A percentile compares a stretch with the other conserved stretches of the same genome.
These are phyloP conservation scores for Wakefieldia striispora DNA, from an alignment of 768 basidiomycete species.

Conservation along the genomic window DNA sequence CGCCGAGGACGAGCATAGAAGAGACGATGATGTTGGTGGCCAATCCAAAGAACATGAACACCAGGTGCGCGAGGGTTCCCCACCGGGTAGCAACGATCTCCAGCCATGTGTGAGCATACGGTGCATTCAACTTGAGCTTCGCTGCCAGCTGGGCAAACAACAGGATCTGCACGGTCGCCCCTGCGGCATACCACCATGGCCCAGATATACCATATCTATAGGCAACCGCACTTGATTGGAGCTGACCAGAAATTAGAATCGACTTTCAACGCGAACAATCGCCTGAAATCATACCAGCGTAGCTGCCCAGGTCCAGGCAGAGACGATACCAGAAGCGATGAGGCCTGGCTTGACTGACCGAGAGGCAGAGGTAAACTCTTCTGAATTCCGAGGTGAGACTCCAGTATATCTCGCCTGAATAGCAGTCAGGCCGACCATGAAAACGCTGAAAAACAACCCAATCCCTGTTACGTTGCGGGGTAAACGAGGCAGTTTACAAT, in stretches of 20 bases:
- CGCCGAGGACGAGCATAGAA: conserved; percentile 76
- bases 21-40: conserved; percentile 93
- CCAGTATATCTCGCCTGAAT: conserved; percentile 83
- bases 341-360: conserved; percentile 87
- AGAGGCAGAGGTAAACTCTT: conserved; percentile 82
- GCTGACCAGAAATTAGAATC: conserved; percentile 31
- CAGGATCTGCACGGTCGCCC: conserved; percentile 85
- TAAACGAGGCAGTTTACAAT: background rate
- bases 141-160: conserved; percentile 92
- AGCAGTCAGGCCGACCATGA: conserved; percentile 76
- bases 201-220: conserved; percentile 86
- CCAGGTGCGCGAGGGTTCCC: conserved; percentile 74
- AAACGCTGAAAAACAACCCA: conserved; percentile 81
- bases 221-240: conserved; percentile 80
- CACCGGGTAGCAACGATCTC: conserved; percentile 82
- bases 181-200: conserved; percentile 90
- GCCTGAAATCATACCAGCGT: conserved; percentile 46
- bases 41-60: conserved; percentile 92
- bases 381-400: conserved; percentile 74
- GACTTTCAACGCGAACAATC: background rate
- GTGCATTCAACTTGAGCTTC: conserved; percentile 90
- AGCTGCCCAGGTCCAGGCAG: conserved; percentile 91
- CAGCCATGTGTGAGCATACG: conserved; percentile 82
- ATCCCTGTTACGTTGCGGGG: conserved; percentile 51
- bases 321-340: conserved; percentile 90